A percentile compares a stretch with the other conserved stretches of the same genome.
Evolutionary conservation across 148 eudicot species (phyloP).

Genomic region (Persicaria tinctoria): DNA sequence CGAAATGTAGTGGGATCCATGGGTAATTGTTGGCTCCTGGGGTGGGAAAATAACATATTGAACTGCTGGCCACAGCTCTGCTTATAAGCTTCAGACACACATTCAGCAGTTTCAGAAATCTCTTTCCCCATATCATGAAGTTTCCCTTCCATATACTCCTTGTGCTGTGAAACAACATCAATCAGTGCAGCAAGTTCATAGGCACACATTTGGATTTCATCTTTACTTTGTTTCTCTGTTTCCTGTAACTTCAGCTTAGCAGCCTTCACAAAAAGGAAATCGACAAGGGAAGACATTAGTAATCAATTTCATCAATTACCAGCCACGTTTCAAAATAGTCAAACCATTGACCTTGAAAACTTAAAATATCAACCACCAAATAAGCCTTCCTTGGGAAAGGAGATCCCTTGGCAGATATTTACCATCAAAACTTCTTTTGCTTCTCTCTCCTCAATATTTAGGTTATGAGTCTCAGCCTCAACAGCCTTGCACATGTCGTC

Average conservation of each 20-base stretch:
- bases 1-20: neutral
- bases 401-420: neutral
- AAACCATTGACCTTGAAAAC: no score
- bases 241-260: slow-evolving; percentile 46
- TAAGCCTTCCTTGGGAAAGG: no score
- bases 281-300: neutral
- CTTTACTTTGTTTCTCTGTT: slow-evolving; percentile 37
- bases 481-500: slow-evolving; percentile 36
- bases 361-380: no score
- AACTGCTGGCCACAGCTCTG: slow-evolving; percentile 18
- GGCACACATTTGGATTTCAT: slow-evolving; percentile 60
- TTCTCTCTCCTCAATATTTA: slow-evolving; percentile 53
- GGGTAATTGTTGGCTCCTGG: neutral
- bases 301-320: neutral
- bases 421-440: slow-evolving; percentile 66
- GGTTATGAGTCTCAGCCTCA: slow-evolving; percentile 39
- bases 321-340: neutral
- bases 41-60: neutral
- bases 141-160: slow-evolving; percentile 56
- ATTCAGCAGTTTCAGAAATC: slow-evolving; percentile 39
- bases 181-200: slow-evolving; percentile 58
- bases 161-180: slow-evolving; percentile 62
- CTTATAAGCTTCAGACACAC: slow-evolving; percentile 44
- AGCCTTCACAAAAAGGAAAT: slow-evolving; percentile 26
- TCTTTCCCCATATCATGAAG: slow-evolving; percentile 44